Base-by-base conservation (phyloP, 805 yeast species). In the Saccharomycopsis sp. region DNA sequence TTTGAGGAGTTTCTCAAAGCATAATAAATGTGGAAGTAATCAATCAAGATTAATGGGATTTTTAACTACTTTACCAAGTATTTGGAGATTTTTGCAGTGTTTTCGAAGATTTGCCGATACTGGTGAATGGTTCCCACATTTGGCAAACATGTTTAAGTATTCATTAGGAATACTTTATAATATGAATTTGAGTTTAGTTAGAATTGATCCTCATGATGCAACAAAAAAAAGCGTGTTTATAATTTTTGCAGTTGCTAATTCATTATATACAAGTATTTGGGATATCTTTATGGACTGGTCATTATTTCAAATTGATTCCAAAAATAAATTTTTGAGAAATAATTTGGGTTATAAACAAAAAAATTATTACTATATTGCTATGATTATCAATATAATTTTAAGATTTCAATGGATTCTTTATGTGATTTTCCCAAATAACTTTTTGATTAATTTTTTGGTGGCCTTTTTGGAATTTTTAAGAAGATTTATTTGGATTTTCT, bases 261-360 rank as follows among this genome's bases (percentile, higher is more conserved):
- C 96, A 0, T 37, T 78, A 1, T 72, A 72, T 53, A 70, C 88
- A 26, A 59, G 81, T 0, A 48, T 76, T 3, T 92, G 98, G 98
- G 98, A 92, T 60, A 63, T 92, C 4, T 63, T 88, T 31, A 86
- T 92, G 95, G 98, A 92, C 63, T 92, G 95, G 89, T 87, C 96
- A 2, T 63, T 92, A 52, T 67, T 82, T 42, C 95, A 85, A 57
- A 63, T 74, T 21, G 70, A 66, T 12, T 68, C 80, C 2, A 65
- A 67, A 45, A 69, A 81, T 55, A 59, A 59, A 42, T 60, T 79
- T 21, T 63, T 88, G 38, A 68, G 96, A 51, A 78, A 84, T 53
- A 79, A 83, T 52, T 63, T 88, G 37, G 79, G 79, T 32, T 78
- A 72, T 51, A 67, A 69, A 41, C 58, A 60, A 10, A 77, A 79